Evolutionary conservation across 176 grass and related monocot species (phyloP).

Genomic region (Coix lacrymajobi): DNA sequence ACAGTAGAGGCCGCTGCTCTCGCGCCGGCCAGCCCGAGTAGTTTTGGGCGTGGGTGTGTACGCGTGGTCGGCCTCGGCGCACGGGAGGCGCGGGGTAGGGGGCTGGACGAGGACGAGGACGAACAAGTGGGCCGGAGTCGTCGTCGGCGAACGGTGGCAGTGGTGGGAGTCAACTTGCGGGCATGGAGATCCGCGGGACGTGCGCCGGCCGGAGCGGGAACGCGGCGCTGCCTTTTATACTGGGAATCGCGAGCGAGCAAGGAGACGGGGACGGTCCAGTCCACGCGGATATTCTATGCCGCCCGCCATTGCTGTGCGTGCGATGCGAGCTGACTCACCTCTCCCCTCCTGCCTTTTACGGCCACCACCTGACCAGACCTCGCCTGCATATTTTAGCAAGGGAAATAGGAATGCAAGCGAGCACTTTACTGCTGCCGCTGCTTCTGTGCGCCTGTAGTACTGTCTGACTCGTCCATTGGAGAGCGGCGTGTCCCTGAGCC

Average conservation of each 20-base stretch:
- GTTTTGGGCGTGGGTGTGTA: background rate
- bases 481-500: background rate
- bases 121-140: background rate
- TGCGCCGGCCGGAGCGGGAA: background rate
- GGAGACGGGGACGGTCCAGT: background rate
- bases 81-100: background rate
- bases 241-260: background rate
- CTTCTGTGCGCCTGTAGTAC: too few relatives aligned
- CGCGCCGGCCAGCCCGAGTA: background rate
- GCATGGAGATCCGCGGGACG: background rate
- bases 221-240: conserved; percentile 9
- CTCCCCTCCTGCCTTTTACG: background rate
- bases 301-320: background rate
- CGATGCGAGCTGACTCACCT: background rate
- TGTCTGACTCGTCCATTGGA: background rate
- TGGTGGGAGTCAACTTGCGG: background rate
- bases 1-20: too few relatives aligned
- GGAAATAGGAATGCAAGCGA: background rate
- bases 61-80: conserved; percentile 1
- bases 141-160: background rate
- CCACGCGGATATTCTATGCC: background rate
- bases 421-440: background rate
- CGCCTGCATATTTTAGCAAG: background rate
- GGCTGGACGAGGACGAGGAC: background rate
- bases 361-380: background rate